These are phyloP conservation scores for Suhomyces sp. DNA, from an alignment of 805 yeast species.

Conservation along the genomic window DNA sequence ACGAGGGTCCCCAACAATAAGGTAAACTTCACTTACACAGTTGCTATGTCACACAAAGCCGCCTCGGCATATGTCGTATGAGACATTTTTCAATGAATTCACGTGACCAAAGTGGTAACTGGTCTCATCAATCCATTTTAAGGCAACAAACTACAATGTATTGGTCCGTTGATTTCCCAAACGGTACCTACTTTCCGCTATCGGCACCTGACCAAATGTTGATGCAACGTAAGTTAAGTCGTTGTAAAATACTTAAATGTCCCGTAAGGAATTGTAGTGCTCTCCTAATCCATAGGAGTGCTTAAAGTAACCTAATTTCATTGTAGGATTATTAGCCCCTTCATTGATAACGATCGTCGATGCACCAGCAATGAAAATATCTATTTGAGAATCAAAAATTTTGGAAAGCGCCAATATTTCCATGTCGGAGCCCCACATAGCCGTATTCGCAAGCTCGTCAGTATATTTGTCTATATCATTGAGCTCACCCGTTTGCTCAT, in stretches of 20 bases:
- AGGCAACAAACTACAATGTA: background rate
- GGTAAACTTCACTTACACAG: background rate
- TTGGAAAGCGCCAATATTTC: constrained; percentile 81
- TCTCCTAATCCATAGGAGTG: constrained; percentile 90
- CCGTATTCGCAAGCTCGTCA: constrained; percentile 63
- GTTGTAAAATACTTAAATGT: constrained; percentile 3
- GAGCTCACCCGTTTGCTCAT: constrained; percentile 65
- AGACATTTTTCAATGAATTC: constrained; percentile 6
- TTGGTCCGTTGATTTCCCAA: background rate
- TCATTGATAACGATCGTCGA: constrained; percentile 64
- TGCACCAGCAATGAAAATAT: constrained; percentile 75
- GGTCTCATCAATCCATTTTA: background rate
- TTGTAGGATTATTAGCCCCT: constrained; percentile 45
- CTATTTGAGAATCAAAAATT: constrained; percentile 69
- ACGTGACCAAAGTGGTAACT: background rate
- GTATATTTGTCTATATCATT: constrained; percentile 69
- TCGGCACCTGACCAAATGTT: background rate
- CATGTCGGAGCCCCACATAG: constrained; percentile 96
- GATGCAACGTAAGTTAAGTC: background rate
- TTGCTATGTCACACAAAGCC: background rate
- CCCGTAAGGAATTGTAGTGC: constrained; percentile 75
- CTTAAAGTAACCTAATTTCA: constrained; percentile 77
- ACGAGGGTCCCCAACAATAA: background rate
- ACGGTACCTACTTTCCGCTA: background rate
- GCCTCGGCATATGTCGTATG: background rate